phyloP scores from a whole-genome alignment of 106 monocot species.

The Dendrobium nobile region DNA sequence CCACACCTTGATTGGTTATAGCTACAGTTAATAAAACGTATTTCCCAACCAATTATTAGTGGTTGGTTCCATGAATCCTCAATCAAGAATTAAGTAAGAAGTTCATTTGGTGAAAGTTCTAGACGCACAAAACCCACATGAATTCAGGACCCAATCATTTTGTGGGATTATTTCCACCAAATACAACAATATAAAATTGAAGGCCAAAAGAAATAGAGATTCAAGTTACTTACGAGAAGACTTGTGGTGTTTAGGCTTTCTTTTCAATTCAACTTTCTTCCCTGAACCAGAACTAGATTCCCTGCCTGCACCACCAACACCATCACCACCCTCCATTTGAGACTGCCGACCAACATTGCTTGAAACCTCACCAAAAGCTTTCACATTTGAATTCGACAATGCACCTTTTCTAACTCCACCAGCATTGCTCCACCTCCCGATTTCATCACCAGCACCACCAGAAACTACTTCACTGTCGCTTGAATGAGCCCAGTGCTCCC shows the following conservation, averaged over 20 bases:
- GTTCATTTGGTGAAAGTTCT: not conserved
- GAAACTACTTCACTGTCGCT: not conserved
- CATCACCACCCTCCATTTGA: conserved; percentile 3
- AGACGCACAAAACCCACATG: not conserved
- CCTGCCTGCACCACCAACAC: not conserved
- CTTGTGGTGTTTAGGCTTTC: conserved; percentile 38
- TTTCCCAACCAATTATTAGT: not conserved
- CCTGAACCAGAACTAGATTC: conserved; percentile 10
- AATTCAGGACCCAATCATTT: not conserved
- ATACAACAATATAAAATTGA: not conserved
- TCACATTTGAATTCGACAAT: not conserved
- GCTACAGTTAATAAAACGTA: not conserved
- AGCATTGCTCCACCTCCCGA: not conserved
- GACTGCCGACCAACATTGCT: conserved; percentile 1
- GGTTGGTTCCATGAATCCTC: not conserved
- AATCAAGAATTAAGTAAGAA: not conserved
- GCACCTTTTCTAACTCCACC: conserved; percentile 9
- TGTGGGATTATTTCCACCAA: not conserved
- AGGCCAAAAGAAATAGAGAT: not conserved
- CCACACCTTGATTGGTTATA: not conserved
- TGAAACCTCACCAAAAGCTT: conserved; percentile 5
- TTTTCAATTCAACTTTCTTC: conserved; percentile 29
- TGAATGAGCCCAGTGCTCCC: not conserved
- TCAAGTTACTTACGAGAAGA: conserved; percentile 29
- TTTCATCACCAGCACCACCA: conserved; percentile 3